A percentile compares a stretch with the other conserved stretches of the same genome.
Evolutionary conservation across 495 filamentous ascomycete species (phyloP).

Genomic region (Trichoderma asperelloides): DNA sequence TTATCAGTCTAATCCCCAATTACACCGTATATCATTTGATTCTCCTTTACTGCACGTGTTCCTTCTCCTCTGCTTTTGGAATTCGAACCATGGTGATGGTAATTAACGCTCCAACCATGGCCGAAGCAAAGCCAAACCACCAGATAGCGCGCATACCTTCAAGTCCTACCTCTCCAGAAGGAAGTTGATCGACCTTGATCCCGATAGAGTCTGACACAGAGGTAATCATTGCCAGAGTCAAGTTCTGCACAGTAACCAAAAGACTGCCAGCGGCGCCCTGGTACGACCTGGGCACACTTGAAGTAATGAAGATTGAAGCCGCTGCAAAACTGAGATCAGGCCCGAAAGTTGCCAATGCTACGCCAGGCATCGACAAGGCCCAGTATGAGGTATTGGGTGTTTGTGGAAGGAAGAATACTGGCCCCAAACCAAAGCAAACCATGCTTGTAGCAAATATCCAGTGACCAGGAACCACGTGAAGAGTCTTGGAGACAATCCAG

Average conservation of each 20-base stretch:
- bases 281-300: slow-evolving; percentile 43
- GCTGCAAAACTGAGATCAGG: slow-evolving; percentile 57
- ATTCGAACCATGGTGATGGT: slow-evolving; percentile 35
- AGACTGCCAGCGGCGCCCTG: slow-evolving; percentile 56
- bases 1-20: too few species aligned
- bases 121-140: slow-evolving; percentile 38
- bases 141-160: slow-evolving; percentile 35
- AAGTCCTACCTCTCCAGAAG: slow-evolving; percentile 32
- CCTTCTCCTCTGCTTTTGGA: slow-evolving; percentile 42
- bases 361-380: slow-evolving; percentile 44
- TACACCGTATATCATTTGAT: neutral
- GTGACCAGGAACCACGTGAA: slow-evolving; percentile 39
- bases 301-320: slow-evolving; percentile 48
- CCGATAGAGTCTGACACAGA: slow-evolving; percentile 38
- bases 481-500: slow-evolving; percentile 35
- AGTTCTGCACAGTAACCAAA: slow-evolving; percentile 56
- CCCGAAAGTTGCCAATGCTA: slow-evolving; percentile 44
- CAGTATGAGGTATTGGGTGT: slow-evolving; percentile 44
- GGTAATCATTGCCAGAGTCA: slow-evolving; percentile 35
- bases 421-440: slow-evolving; percentile 34
- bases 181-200: slow-evolving; percentile 26
- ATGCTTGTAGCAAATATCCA: slow-evolving; percentile 38
- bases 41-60: slow-evolving; percentile 31
- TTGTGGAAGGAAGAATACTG: slow-evolving; percentile 34
- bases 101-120: slow-evolving; percentile 32